A percentile compares a stretch with the other conserved stretches of the same genome.
Evolutionary conservation across 2,329 filamentous ascomycete genomes (phyloP).

Genomic region (Calonectria pseudoreteaudii): DNA sequence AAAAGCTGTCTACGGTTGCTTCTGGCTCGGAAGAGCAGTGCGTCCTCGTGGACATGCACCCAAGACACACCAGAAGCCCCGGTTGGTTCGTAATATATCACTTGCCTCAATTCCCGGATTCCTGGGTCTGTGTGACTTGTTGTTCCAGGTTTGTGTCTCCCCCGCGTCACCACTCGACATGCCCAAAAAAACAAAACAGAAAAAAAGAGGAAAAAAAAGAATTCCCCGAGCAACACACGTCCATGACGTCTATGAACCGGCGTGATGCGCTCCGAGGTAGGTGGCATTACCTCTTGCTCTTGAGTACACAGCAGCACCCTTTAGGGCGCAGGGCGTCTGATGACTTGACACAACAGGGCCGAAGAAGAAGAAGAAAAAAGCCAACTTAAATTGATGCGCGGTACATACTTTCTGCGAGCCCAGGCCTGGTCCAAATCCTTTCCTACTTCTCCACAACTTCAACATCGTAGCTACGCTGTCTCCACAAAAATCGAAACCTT

Average conservation of each 20-base stretch:
- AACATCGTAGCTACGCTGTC: neutral
- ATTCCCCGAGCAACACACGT: neutral
- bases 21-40: neutral
- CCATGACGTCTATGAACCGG: neutral
- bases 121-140: neutral
- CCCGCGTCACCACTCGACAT: neutral
- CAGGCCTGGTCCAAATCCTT: neutral
- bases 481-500: neutral
- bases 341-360: neutral
- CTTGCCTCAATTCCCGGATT: neutral
- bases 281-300: neutral
- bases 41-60: neutral
- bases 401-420: neutral
- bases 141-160: neutral
- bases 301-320: neutral
- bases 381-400: neutral
- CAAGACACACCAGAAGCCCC: neutral
- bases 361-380: neutral
- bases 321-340: neutral
- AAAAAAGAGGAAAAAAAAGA: neutral
- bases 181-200: neutral
- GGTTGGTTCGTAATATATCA: neutral
- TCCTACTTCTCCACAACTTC: neutral
- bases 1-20: neutral
- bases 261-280: neutral